These are phyloP conservation scores for Anisogramma anomala DNA, from an alignment of 2,329 filamentous ascomycete species.

Conservation along the genomic window DNA sequence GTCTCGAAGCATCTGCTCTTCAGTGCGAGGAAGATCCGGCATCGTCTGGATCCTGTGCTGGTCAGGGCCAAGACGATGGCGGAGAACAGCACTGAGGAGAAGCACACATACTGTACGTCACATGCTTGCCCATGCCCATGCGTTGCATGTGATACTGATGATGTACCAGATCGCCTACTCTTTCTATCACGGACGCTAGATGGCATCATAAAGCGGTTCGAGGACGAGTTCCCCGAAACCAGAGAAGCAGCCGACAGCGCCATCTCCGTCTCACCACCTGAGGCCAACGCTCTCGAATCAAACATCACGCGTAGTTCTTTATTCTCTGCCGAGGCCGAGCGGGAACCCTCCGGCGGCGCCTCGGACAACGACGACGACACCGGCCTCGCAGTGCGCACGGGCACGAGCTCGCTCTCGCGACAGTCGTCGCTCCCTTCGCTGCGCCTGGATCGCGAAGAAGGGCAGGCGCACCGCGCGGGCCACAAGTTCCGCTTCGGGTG, in stretches of 20 bases:
- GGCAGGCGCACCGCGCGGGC: slow-evolving; percentile 41
- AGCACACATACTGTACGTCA: slow-evolving; percentile 59
- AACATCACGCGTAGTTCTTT: slow-evolving; percentile 19
- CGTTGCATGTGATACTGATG: slow-evolving; percentile 18
- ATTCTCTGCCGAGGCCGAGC: slow-evolving; percentile 24
- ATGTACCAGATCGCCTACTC: slow-evolving; percentile 52
- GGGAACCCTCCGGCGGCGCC: slow-evolving; percentile 26
- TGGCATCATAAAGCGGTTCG: slow-evolving; percentile 88
- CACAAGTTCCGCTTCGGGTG: slow-evolving; percentile 45
- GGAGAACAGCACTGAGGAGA: slow-evolving; percentile 45
- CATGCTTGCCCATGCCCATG: background rate
- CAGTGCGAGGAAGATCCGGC: slow-evolving; percentile 79
- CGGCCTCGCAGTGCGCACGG: slow-evolving; percentile 21
- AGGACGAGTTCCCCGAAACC: slow-evolving; percentile 91
- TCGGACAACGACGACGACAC: slow-evolving; percentile 41
- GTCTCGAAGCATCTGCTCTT: slow-evolving; percentile 85
- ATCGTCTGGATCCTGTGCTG: slow-evolving; percentile 72
- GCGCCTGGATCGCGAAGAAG: slow-evolving; percentile 45
- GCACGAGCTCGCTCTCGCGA: slow-evolving; percentile 31
- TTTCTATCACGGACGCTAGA: slow-evolving; percentile 84
- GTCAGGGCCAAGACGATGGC: slow-evolving; percentile 57
- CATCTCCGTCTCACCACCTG: slow-evolving; percentile 19
- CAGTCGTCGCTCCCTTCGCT: slow-evolving; percentile 39
- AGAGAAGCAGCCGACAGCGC: slow-evolving; percentile 33
- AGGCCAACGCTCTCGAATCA: slow-evolving; percentile 18